Base-by-base conservation (phyloP, 2,329 filamentous ascomycete genomes). In the Alternaria sp. region DNA sequence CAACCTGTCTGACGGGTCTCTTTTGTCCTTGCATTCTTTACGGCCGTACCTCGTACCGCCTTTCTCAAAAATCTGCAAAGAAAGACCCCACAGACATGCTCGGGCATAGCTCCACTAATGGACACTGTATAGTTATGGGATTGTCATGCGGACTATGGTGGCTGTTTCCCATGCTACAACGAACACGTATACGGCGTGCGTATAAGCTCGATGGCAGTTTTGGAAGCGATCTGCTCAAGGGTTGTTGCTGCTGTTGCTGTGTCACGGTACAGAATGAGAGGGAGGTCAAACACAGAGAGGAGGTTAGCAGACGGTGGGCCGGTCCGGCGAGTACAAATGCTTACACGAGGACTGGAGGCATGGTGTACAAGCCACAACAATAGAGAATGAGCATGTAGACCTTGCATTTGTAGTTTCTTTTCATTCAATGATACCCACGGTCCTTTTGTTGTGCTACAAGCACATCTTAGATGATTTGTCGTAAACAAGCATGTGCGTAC, bases 11-110 rank as follows among this genome's bases (percentile, higher is more conserved):
- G 8, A 75, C 77, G 4, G 80, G 79, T 2, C 67, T 78, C 6
- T 81, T 78, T 62, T 75, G 78, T 52, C 81, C 82, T 9, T 84
- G 81, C 65, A 70, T 79, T 4, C 58, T 83, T 7, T 81, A 81
- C 62, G 79, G 80, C 5, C 79, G 79, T 48, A 82, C 80, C 3
- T 71, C 81, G 14, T 79, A 82, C 70, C 77, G 82, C 7, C 70
- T 83, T 3, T 68, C 73, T 1, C 77, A 75, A 48, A 77, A 79
- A 46, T 67, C 66, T 7, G 64, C 68, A 12, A 78, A 79, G 48
- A 73, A 78, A 24, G 79, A 82, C 57, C 74, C 80, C 1, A 78
- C 77, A 7, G 78, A 83, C 54, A 61, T 82, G 72, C 71, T 79
- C 4, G 71, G 66, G 2, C 69, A 77, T 57, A 65, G 65, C 59